Base-by-base conservation (phyloP, 2,329 filamentous ascomycete genomes). In the Hortaea sp. region DNA sequence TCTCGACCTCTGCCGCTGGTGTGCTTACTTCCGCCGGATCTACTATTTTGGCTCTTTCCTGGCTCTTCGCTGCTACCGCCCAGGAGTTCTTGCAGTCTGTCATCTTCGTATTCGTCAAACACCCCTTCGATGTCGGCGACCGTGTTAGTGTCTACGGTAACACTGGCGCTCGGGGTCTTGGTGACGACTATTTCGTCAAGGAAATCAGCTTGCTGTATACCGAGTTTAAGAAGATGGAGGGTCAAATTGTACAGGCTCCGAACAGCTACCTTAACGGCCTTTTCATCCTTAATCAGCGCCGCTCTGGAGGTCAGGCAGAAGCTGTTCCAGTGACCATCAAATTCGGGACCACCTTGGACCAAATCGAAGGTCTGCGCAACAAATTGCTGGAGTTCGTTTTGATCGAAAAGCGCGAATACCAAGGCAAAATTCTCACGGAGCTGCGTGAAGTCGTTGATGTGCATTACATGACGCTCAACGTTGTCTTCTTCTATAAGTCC, bases 151-250 rank as follows among this genome's bases (percentile, higher is more conserved):
- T 97, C 13, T 95, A 95, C 59, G 89, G 89, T 45, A 94, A 88
- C 57, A 88, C 88, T 0, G 90, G 90, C 50, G 76, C 81, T n/a
- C 64, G 75, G 11, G 75, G 88, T 60, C 78, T 76, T 32, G 89
- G 89, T 40, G 90, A 95, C 57, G 90, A 95, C 59, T 97, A 95
- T 67, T 95, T 94, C 54, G 89, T 97, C 45, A 94, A 94, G 45
- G 87, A 95, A 61, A 94, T 97, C 46, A 85, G 88, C 1, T 75
- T 97, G 1, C 75, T 95, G 11, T 97, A 92, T 64, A 97, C 90
- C 10, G 90, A 95, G 61, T 95, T 95, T 72, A 95, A 95, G 75
- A 95, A 95, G 73, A 90, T 95, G 85, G 84, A 95, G 66, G 90
- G 90, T 1, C 89, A 95, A 58, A 84, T 95, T 27, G 90, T 97